These are phyloP conservation scores for Coix lacrymajobi DNA, from an alignment of 176 grass and related monocot species.

Conservation along the genomic window DNA sequence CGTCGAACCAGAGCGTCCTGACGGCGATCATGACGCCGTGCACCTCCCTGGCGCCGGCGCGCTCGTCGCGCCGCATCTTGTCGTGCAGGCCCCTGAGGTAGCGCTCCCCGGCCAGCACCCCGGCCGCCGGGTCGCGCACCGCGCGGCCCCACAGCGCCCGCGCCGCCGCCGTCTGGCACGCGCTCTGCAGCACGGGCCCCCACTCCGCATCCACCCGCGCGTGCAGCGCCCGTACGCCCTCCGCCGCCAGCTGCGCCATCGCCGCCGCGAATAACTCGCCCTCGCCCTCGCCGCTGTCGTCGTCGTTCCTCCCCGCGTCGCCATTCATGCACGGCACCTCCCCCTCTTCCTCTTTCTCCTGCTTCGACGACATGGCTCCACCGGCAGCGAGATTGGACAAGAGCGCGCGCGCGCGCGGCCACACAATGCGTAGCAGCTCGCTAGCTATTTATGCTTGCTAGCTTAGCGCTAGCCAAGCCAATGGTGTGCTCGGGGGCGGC, in stretches of 20 bases:
- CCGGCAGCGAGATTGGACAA: background rate
- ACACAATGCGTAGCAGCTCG: constrained; percentile 8
- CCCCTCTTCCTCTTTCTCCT: background rate
- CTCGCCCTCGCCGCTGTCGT: background rate
- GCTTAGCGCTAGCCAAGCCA: background rate
- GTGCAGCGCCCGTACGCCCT: constrained; percentile 58
- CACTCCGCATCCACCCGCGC: constrained; percentile 63
- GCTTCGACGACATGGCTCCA: constrained; percentile 20
- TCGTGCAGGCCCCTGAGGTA: constrained; percentile 53
- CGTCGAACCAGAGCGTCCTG: constrained; percentile 82
- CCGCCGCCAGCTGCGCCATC: constrained; percentile 47
- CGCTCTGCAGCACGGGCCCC: constrained; percentile 61
- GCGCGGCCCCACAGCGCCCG: constrained; percentile 63
- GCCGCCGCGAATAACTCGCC: constrained; percentile 26
- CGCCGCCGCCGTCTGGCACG: constrained; percentile 87
- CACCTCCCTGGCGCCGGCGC: constrained; percentile 58
- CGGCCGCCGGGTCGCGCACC: constrained; percentile 61
- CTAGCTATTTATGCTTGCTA: background rate
- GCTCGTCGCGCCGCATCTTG: constrained; percentile 67
- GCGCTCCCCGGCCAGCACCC: constrained; percentile 61
- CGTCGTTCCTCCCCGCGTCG: background rate
- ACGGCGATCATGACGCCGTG: constrained; percentile 83
- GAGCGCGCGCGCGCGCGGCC: constrained; percentile 4
- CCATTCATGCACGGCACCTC: constrained; percentile 10
- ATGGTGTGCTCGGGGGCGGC: background rate